A percentile compares a stretch with the other conserved stretches of the same genome.
Conservation (phyloP, 768 basidiomycete species). For the Paxillus ammoniavirescens region DNA sequence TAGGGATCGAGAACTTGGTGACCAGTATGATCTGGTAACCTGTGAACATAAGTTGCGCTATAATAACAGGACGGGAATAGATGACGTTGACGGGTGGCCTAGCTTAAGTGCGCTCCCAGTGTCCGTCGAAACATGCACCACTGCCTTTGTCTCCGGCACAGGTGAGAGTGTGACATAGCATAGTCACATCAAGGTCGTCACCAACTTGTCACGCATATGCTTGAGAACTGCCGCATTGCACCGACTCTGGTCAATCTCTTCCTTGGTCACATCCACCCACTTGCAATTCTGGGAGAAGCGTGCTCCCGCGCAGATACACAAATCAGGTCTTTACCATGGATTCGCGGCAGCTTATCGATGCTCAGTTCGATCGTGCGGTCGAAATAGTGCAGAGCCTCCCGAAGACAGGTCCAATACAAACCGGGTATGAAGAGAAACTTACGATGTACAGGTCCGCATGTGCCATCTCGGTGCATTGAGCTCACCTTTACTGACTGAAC, state of each 20-base stretch:
- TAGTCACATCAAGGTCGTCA: background rate
- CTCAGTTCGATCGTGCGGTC: constrained; percentile 91
- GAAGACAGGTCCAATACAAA: constrained; percentile 93
- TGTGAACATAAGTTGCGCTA: no score
- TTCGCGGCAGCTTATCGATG: constrained; percentile 66
- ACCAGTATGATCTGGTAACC: no score
- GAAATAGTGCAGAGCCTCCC: constrained; percentile 92
- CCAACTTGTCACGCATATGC: background rate
- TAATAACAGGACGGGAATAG: no score
- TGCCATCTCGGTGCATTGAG: background rate
- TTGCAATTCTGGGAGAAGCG: background rate
- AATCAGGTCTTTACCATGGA: constrained; percentile 41
- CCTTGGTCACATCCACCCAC: background rate
- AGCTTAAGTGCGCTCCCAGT: no score
- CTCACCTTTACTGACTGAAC: constrained; percentile 6
- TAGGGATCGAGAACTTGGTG: no score
- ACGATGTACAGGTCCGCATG: constrained; percentile 79
- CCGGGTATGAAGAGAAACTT: constrained; percentile 92
- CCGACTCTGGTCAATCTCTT: no score
- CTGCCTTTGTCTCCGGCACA: background rate
- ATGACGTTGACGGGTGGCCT: no score
- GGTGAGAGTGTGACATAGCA: background rate
- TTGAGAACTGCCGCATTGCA: background rate
- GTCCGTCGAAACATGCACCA: no score
- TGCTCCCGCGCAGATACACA: background rate